Conservation (phyloP, 495 filamentous ascomycete species). For the Hyaloscypha bicolor region DNA sequence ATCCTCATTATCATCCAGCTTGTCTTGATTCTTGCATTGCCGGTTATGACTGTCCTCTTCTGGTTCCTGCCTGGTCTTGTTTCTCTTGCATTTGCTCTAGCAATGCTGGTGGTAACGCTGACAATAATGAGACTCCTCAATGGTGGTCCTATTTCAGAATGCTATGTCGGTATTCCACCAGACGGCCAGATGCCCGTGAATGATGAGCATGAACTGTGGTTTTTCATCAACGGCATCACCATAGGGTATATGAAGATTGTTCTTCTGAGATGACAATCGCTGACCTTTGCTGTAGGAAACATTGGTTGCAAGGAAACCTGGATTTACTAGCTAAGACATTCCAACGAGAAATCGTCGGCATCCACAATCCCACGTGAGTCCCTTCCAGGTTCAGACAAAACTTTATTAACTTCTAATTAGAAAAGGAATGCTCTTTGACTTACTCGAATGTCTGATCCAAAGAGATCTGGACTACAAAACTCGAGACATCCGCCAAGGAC, state of each 20-base stretch:
- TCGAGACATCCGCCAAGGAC: conserved; percentile 62
- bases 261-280: neutral
- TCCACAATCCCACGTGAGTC: conserved; percentile 69
- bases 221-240: conserved; percentile 72
- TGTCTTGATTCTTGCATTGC: conserved; percentile 39
- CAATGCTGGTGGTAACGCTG: conserved; percentile 40
- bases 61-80: conserved; percentile 44
- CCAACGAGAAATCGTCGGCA: conserved; percentile 69
- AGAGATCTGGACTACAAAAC: conserved; percentile 75
- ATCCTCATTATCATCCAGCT: conserved; percentile 52
- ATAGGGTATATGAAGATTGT: conserved; percentile 8
- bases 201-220: conserved; percentile 61
- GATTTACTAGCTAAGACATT: conserved; percentile 73
- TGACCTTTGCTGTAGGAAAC: conserved; percentile 40
- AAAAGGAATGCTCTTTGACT: conserved; percentile 70
- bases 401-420: neutral
- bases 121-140: conserved; percentile 15
- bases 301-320: conserved; percentile 67
- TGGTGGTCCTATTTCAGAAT: conserved; percentile 17
- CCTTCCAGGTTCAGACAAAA: neutral
- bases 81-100: conserved; percentile 38
- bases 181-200: conserved; percentile 40
- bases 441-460: conserved; percentile 76
- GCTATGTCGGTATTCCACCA: conserved; percentile 26
- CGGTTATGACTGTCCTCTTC: conserved; percentile 35